Base-by-base conservation (phyloP, 1,284 basidiomycete genomes). In the Sparassis latifolia region DNA sequence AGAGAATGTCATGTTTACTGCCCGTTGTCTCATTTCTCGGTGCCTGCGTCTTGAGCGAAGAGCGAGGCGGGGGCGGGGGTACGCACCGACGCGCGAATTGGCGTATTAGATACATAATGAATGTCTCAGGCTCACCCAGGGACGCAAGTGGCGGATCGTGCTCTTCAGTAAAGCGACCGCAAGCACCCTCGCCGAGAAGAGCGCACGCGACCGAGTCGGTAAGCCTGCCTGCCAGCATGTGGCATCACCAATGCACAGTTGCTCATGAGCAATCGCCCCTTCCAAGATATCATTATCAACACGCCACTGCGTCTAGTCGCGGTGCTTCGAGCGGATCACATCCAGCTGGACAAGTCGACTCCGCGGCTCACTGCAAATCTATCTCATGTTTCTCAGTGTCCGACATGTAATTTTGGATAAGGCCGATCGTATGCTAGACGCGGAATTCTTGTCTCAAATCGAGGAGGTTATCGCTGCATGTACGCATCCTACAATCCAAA, bases 81-180 rank as follows among this genome's bases (percentile, higher is more conserved):
- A 10, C 78, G 94, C 91, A 1, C 97, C 97, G 1, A 99, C 97
- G 0, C 83, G 93, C 56, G 97, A 99, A 71, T 70, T 99, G n/a
- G 94, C 96, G 0, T 86, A 93, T 57, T 97, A 99, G 65, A 98
- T 99, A 52, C 79, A 92, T 55, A 93, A 92, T 52, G 97, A 99
- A 64, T 91, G 88, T 55, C 65, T 89, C 42, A 93, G 92, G 64
- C 72, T 97, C 10, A 86, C 87, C 1, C 75, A 84, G 55, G 91
- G 89, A 5, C 78, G 90, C 44, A 89, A 86, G 59, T 97, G 94
- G 93, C 77, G 83, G 48, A 78, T 88, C 33, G 72, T 92, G 2
- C 72, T 97, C 28, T 86, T 92, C 61, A 90, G 83, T 64, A 96
- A 94, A 66, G 89, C 92, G 4, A 92, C 86, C 1, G 87, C 87